Evolutionary conservation across 1,284 basidiomycete genomes (phyloP).

Genomic region (Ganoderma multipileum): DNA sequence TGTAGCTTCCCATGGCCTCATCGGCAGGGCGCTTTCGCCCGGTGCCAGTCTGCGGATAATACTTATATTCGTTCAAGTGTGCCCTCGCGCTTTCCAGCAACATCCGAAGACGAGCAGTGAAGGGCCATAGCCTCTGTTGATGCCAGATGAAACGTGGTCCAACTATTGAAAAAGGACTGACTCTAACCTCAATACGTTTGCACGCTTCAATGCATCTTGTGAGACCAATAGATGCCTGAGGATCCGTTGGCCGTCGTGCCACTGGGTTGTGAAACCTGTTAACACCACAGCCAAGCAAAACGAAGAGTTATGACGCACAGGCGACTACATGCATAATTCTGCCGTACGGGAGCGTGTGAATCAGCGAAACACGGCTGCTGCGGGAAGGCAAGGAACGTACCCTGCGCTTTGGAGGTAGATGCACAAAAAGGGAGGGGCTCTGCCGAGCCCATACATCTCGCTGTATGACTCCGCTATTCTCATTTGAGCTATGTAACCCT

Average conservation of each 20-base stretch:
- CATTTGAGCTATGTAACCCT: background rate
- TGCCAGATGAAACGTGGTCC: background rate
- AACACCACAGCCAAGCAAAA: conserved; percentile 2
- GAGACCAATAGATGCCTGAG: conserved; percentile 72
- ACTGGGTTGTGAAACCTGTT: conserved; percentile 50
- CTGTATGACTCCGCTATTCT: conserved; percentile 61
- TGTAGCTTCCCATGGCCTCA: conserved; percentile 68
- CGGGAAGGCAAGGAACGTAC: conserved; percentile 48
- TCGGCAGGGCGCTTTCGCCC: conserved; percentile 68
- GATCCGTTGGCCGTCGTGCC: conserved; percentile 69
- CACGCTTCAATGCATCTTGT: conserved; percentile 72
- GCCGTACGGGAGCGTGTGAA: conserved; percentile 16
- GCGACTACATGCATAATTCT: conserved; percentile 87
- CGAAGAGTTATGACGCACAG: conserved; percentile 45
- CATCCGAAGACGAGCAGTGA: conserved; percentile 72
- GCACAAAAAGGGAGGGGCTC: conserved; percentile 73
- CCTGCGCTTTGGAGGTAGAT: conserved; percentile 80
- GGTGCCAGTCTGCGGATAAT: conserved; percentile 42
- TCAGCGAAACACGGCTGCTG: background rate
- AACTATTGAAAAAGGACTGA: background rate
- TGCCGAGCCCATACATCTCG: conserved; percentile 67
- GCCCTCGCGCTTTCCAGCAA: conserved; percentile 75
- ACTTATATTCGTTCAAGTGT: conserved; percentile 51
- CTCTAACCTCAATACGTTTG: conserved; percentile 73
- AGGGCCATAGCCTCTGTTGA: conserved; percentile 66